phyloP scores from a whole-genome alignment of 495 filamentous ascomycete species.

The Aspergillus heteromorphus region DNA sequence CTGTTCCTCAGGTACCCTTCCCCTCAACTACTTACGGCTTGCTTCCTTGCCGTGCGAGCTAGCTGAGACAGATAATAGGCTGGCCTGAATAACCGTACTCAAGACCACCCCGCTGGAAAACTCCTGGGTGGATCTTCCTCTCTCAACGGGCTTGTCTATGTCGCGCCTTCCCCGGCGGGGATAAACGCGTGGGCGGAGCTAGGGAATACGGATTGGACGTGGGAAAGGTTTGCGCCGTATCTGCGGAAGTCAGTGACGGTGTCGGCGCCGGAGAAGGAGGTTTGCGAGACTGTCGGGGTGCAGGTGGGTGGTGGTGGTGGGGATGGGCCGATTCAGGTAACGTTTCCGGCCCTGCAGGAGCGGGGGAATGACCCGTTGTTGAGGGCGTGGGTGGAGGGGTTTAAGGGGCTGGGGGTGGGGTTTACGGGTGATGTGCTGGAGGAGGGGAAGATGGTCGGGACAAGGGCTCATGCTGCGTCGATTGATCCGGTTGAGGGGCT shows the following conservation, averaged over 20 bases:
- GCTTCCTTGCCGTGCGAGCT: too few relatives aligned
- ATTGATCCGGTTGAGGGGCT: conserved; percentile 21
- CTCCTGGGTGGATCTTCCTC: conserved; percentile 31
- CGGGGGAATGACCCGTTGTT: conserved; percentile 4
- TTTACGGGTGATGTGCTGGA: conserved; percentile 10
- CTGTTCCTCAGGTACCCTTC: conserved; percentile 39
- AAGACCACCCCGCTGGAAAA: conserved; percentile 23
- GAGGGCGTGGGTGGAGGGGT: conserved; percentile 24
- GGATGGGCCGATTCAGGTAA: conserved; percentile 21
- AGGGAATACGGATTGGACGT: conserved; percentile 51
- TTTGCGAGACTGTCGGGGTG: background rate
- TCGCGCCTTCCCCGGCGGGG: conserved; percentile 30
- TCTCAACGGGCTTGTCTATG: conserved; percentile 25
- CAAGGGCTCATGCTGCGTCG: conserved; percentile 16
- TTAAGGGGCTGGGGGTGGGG: conserved; percentile 14
- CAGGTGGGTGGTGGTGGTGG: background rate
- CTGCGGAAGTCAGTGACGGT: conserved; percentile 10
- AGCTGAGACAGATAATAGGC: background rate
- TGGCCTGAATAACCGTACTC: conserved; percentile 21
- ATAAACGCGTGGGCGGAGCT: conserved; percentile 52
- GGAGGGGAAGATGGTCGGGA: conserved; percentile 9
- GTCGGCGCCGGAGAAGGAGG: background rate
- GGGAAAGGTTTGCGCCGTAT: conserved; percentile 44
- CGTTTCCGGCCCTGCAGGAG: conserved; percentile 16
- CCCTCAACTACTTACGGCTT: too few relatives aligned